phyloP scores from a whole-genome alignment of 2,329 filamentous ascomycete species.

The Cladosporium sp. region DNA sequence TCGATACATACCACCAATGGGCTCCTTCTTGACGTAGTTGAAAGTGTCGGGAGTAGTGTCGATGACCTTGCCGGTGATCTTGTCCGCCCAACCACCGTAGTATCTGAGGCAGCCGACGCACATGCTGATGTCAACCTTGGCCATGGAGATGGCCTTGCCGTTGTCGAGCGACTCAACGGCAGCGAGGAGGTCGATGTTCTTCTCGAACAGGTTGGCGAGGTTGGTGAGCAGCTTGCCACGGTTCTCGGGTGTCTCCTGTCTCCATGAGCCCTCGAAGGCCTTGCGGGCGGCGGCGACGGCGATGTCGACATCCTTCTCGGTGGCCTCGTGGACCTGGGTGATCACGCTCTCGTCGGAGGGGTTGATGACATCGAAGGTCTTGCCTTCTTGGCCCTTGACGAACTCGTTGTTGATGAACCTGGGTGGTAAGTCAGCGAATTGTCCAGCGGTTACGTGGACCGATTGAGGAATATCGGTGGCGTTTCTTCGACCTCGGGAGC shows the following conservation, averaged over 20 bases:
- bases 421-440: slow-evolving; percentile 84
- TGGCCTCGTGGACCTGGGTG: slow-evolving; percentile 65
- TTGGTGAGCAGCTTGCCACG: slow-evolving; percentile 48
- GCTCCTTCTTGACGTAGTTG: slow-evolving; percentile 80
- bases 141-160: slow-evolving; percentile 61
- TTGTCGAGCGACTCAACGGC: slow-evolving; percentile 48
- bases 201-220: slow-evolving; percentile 47
- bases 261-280: slow-evolving; percentile 61
- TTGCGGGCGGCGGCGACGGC: slow-evolving; percentile 71
- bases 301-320: slow-evolving; percentile 64
- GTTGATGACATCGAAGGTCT: slow-evolving; percentile 40
- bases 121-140: slow-evolving; percentile 71
- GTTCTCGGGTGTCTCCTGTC: slow-evolving; percentile 50
- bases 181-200: slow-evolving; percentile 46
- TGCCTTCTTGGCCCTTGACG: slow-evolving; percentile 75
- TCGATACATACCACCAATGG: slow-evolving; percentile 46
- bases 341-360: slow-evolving; percentile 40
- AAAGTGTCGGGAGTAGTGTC: slow-evolving; percentile 68
- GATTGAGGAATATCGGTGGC: slow-evolving; percentile 3
- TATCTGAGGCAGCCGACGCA: slow-evolving; percentile 60
- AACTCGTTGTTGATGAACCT: slow-evolving; percentile 79
- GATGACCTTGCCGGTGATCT: slow-evolving; percentile 46
- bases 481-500: slow-evolving; percentile 52
- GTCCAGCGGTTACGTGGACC: background rate
- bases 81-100: slow-evolving; percentile 53